Base-by-base conservation (phyloP, 108 stramenopile genomes). In the Cyclotella sp. region DNA sequence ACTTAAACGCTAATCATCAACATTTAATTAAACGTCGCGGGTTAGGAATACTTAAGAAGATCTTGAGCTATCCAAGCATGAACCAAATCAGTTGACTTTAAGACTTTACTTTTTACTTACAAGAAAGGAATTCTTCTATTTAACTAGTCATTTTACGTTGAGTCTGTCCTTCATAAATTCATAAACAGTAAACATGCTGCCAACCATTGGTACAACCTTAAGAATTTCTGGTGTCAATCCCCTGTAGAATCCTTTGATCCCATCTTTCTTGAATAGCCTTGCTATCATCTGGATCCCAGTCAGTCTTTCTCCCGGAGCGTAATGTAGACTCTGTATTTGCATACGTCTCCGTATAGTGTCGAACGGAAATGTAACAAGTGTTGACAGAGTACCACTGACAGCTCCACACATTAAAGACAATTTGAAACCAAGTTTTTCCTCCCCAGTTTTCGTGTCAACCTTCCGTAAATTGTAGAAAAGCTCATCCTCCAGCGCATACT, bases 131-230 rank as follows among this genome's bases (percentile, higher is more conserved):
- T 24, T 12, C 11, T 13, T 61, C 7, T 0, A 2, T 29, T 13
- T 34, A 42, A 45, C 43, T 22, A 1, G 52, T 62, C 59, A 72
- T 7, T 52, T 61, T 22, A 94, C 88, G 63, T 91, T 82, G 29
- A 94, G 78, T 53, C 85, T 46, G 28, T 92, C 92, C 63, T 92
- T 94, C 59, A 92, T 69, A 27, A 82, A 85, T 83, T 98, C 97
- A 77, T 96, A 98, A 7, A 93, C 89, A 39, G 85, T 69, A 70
- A 98, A 98, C 93, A 96, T 97, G 15, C 92, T 94, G 0, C 93
- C 92, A 7, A 98, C 97, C 93, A 97, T 96, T n/a, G 97, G 97
- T 11, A 94, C 82, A 13, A 98, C 97, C 70, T 98, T 98, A 77
- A 98, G 47, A 42, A 96, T 59, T 81, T 98, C 97, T 18, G 95